Base-by-base conservation (phyloP, 352 stramenopile species). In the Pythium brassicae region DNA sequence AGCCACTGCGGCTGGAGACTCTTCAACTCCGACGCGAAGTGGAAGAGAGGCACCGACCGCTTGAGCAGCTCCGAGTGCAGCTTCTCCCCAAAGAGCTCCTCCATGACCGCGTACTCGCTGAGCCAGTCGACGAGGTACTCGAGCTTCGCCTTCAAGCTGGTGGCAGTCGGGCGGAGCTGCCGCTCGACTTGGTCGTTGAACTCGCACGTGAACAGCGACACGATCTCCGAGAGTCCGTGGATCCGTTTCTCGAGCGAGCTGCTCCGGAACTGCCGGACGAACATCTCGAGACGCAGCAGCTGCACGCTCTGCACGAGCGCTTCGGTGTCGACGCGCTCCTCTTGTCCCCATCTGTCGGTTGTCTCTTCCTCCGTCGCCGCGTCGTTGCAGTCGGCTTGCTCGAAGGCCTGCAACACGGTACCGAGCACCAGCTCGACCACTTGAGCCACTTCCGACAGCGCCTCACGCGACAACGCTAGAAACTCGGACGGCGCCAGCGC, bases 21-120 rank as follows among this genome's bases (percentile, higher is more conserved):
- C 37, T 74, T 69, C 15, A 80, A 39, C 29, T 71, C 63, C 5
- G 64, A 69, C 7, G 61, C 65, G 45, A 89, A 89, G 25, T 80
- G 76, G 23, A 90, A 81, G n/a, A 92, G 45, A 1, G 83, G 72
- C 1, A 69, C 65, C 0, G 66, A 73, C 7, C 83, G 64, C 46
- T 90, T 90, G 48, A 92, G 63, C 7, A 92, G 59, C 46, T 92
- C 79, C 0, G 77, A 66, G 50, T 92, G 83, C 34, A 86, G 80
- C 23, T 73, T 84, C 17, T 81, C 71, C 2, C 80, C 79, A 7
- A 92, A 77, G 0, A 92, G 53, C 32, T 82, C 59, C 8, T 74
- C 66, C 26, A 88, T 51, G 15, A 92, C 12, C 19, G 60, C 47
- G 26, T 74, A 73, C 7, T 78, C 60, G 12, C 72, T 56, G 50